Conservation (phyloP, 352 stramenopile species). For the Albugo laibachii region DNA sequence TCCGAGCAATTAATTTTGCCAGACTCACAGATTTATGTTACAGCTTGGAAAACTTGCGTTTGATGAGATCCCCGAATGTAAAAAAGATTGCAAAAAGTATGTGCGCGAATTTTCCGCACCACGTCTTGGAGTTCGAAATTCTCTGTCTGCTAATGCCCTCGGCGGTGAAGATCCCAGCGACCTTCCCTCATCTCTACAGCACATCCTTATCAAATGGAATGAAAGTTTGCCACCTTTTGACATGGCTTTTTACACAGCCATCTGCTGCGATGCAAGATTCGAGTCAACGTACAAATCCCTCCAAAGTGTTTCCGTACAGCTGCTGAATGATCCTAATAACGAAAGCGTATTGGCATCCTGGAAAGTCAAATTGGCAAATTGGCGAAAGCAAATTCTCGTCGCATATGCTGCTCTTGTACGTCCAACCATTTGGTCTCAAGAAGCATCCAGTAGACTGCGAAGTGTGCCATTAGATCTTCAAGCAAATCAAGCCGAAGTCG, state of each 20-base stretch:
- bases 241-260: slow-evolving; percentile 44
- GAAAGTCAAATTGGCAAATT: slow-evolving; percentile 28
- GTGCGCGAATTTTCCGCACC: slow-evolving; percentile 32
- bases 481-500: too few species aligned
- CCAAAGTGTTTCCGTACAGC: slow-evolving; percentile 27
- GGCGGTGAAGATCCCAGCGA: slow-evolving; percentile 48
- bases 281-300: slow-evolving; percentile 31
- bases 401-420: slow-evolving; percentile 48
- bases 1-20: too few species aligned
- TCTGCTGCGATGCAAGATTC: slow-evolving; percentile 60
- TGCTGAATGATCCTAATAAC: slow-evolving; percentile 18
- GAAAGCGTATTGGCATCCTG: slow-evolving; percentile 18
- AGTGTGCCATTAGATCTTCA: too few species aligned
- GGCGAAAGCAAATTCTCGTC: slow-evolving; percentile 40
- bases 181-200: slow-evolving; percentile 21
- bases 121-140: slow-evolving; percentile 9
- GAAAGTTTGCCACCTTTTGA: slow-evolving; percentile 53
- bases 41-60: slow-evolving; percentile 44
- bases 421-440: slow-evolving; percentile 39
- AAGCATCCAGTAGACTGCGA: slow-evolving; percentile 7
- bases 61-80: slow-evolving; percentile 29
- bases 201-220: slow-evolving; percentile 35
- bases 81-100: slow-evolving; percentile 36
- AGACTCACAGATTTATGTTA: too few species aligned
- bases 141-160: slow-evolving; percentile 8